Evolutionary conservation across 1,139 yeast genomes (phyloP).

Genomic region (Eremothecium coryli): DNA sequence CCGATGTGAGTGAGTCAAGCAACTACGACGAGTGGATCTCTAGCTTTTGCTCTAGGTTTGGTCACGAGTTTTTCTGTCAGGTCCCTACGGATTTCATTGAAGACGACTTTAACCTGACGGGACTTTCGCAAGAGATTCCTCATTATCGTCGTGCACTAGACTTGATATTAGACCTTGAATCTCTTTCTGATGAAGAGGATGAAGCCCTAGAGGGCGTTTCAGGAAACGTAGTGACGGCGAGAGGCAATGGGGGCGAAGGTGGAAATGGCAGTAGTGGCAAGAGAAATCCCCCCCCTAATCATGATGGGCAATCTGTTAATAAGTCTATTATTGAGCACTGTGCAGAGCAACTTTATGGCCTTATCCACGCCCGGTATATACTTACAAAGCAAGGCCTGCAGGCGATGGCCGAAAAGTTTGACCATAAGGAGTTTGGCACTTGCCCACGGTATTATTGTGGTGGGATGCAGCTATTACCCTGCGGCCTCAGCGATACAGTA

Average conservation of each 20-base stretch:
- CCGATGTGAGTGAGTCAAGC: conserved; percentile 22
- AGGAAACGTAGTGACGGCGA: conserved; percentile 2
- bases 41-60: conserved; percentile 77
- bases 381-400: conserved; percentile 84
- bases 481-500: conserved; percentile 84
- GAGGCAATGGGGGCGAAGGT: conserved; percentile 6
- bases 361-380: conserved; percentile 88
- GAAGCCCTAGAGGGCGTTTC: conserved; percentile 16
- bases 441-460: conserved; percentile 90
- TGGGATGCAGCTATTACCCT: conserved; percentile 86
- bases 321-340: conserved; percentile 69
- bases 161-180: conserved; percentile 80
- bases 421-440: conserved; percentile 77
- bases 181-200: conserved; percentile 39
- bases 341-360: conserved; percentile 85
- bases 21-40: conserved; percentile 72
- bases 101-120: conserved; percentile 93
- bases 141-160: conserved; percentile 88
- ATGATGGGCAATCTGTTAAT: conserved; percentile 30
- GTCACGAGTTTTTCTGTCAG: conserved; percentile 89
- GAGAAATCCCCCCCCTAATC: conserved; percentile 6
- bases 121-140: conserved; percentile 76
- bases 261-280: conserved; percentile 5
- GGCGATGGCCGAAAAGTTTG: conserved; percentile 93
- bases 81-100: conserved; percentile 90